Evolutionary conservation across 768 basidiomycete species (phyloP).

Genomic region (Auriculariales sp.): DNA sequence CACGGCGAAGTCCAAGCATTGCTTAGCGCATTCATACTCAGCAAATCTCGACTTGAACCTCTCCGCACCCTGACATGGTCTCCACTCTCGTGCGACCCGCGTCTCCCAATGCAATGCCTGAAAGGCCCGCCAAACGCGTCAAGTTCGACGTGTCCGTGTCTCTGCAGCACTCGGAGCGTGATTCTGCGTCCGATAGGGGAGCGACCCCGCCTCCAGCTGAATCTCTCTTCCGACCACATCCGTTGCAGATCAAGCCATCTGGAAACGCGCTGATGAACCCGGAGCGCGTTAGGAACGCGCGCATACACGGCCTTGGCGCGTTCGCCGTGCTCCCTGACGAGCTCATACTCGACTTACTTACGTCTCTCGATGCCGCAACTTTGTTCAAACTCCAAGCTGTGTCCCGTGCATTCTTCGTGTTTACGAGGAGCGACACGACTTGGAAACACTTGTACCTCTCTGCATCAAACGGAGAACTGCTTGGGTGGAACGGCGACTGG

Average conservation of each 20-base stretch:
- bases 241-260: neutral
- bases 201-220: neutral
- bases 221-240: neutral
- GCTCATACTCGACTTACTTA: conserved; percentile 8
- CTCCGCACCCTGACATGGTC: too few species aligned
- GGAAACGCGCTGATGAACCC: neutral
- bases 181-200: too few species aligned
- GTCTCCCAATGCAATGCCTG: too few species aligned
- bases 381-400: conserved; percentile 4
- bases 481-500: conserved; percentile 8
- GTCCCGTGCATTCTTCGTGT: conserved; percentile 7
- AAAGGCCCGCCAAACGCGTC: too few species aligned
- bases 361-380: conserved; percentile 4
- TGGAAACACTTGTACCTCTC: conserved; percentile 10
- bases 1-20: neutral
- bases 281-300: neutral
- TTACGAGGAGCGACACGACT: conserved; percentile 4
- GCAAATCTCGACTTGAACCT: neutral
- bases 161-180: too few species aligned
- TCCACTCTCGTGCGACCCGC: too few species aligned
- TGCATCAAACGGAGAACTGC: conserved; percentile 2
- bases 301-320: neutral
- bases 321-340: conserved; percentile 6
- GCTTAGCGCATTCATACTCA: too few species aligned
- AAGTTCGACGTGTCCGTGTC: too few species aligned